Evolutionary conservation across 495 filamentous ascomycete genomes (phyloP), one percentile per base, ranked within the genome.

Genomic region (Aspergillus indologenus): DNA sequence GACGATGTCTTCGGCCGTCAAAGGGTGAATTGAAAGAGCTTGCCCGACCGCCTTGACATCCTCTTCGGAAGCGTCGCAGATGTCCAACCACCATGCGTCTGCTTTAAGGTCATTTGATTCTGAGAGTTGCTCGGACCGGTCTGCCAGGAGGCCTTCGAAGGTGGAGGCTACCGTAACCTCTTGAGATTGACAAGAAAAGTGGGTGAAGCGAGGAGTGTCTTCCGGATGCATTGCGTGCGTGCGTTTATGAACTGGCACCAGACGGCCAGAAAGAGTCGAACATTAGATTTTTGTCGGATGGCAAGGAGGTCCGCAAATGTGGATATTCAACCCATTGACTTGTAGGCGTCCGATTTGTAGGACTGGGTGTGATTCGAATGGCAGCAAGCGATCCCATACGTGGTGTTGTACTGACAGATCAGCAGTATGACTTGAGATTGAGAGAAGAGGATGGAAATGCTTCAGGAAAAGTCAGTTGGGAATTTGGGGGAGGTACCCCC

Each of bases 1-100:
- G 12, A 82, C 85, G 56, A 98, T 93, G 73, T 97, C 93, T 73
- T 98, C 93, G 2, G 87, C 86, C 1, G 93, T 97, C 65, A 97
- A 72, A 1, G 90, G 92, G 71, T 97, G 93, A 45, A 97, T 87
- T 12, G 88, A 87, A 59, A 98, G 90, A 0, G 91, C 88, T 61
- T 87, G 87, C 69, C 88, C 88, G 51, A 97, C 77, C 6, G 82
- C 82, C 23, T 84, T 81, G 29, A 96, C 84, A 63, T 97, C 93
- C 54, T 91, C 87, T 63, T 91, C 87, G 1, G 86, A 90, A 2
- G 93, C 88, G 60, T 92, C 87, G 62, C 87, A 81, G 64, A 96
- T 85, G 62, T 98, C 92, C 5, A 98, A 76, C 93, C 93, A 98
- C 89, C 90, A 95, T 9, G 88, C 85, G 61, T 84, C 84, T 48